phyloP scores from a whole-genome alignment of 1,139 yeast species.

The Entelexis sorbosivorans region DNA sequence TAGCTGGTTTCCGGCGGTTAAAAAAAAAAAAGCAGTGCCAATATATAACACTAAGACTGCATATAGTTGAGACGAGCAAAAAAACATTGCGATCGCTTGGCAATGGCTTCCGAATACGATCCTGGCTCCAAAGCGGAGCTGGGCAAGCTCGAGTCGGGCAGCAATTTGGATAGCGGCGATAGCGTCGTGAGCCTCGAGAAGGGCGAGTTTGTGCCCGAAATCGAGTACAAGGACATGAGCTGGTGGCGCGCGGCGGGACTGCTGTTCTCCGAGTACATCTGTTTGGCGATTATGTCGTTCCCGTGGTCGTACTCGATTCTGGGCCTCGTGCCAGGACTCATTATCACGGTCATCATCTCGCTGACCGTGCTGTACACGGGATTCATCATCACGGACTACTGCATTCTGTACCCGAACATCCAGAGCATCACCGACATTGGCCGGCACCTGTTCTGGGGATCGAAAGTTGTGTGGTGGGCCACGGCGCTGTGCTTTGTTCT shows the following conservation, averaged over 20 bases:
- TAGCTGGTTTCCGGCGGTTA: background rate
- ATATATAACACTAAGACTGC: background rate
- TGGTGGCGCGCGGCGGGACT: constrained; percentile 40
- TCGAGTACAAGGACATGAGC: constrained; percentile 11
- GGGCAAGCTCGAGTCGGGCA: background rate
- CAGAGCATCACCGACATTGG: constrained; percentile 51
- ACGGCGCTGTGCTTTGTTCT: constrained; percentile 46
- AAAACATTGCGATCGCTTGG: background rate
- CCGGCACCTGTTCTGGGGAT: constrained; percentile 44
- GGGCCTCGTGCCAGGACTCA: constrained; percentile 49
- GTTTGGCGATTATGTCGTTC: constrained; percentile 52
- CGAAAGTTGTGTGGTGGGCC: constrained; percentile 45
- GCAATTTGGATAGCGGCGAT: background rate
- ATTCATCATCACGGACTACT: constrained; percentile 43
- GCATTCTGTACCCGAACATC: constrained; percentile 43
- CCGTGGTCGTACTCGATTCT: constrained; percentile 55
- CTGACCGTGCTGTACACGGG: constrained; percentile 47
- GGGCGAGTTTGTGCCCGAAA: constrained; percentile 4
- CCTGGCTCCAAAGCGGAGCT: background rate
- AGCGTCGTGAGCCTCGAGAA: background rate
- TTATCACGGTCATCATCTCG: constrained; percentile 44
- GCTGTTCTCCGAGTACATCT: constrained; percentile 49
- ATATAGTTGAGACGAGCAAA: background rate
- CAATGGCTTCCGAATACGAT: background rate
- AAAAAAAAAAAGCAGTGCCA: background rate